Conservation (phyloP, 768 basidiomycete species). For the Dioszegia crocea region DNA sequence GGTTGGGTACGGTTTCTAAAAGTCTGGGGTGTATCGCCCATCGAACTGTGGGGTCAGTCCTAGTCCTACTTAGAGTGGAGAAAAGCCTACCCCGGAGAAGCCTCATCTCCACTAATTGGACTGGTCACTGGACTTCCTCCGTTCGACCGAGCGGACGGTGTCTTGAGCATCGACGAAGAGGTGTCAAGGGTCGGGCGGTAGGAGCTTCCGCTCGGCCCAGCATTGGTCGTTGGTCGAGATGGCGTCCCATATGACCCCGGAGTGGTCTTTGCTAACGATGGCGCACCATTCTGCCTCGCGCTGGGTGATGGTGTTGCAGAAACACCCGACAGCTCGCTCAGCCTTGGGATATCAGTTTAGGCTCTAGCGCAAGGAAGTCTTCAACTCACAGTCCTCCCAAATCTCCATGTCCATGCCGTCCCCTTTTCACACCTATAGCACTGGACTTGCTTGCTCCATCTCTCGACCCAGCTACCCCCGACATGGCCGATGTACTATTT, state of each 20-base stretch:
- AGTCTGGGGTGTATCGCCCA: constrained; percentile 22
- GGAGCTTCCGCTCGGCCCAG: neutral
- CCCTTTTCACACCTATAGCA: constrained; percentile 24
- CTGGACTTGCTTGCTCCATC: constrained; percentile 1
- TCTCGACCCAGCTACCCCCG: constrained; percentile 1
- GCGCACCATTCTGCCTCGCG: neutral
- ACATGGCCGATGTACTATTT: constrained; percentile 9
- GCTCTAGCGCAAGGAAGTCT: neutral
- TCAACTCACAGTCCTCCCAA: constrained; percentile 44
- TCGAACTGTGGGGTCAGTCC: neutral
- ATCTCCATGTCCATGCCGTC: constrained; percentile 33
- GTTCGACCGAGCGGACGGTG: neutral
- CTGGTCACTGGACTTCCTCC: constrained; percentile 1
- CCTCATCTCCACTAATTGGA: constrained; percentile 24
- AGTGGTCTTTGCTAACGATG: constrained; percentile 2
- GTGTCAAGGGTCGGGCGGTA: neutral
- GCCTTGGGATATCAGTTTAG: neutral
- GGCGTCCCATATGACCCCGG: neutral
- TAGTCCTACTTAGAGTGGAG: neutral
- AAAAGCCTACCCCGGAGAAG: constrained; percentile 18
- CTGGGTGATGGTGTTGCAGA: neutral
- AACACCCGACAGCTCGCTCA: constrained; percentile 1
- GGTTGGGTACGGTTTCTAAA: constrained; percentile 44
- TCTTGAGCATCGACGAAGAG: neutral
- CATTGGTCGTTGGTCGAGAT: neutral